Percentiles rank a stretch among this genome's conserved stretches.
Conservation (phyloP, 2,329 filamentous ascomycete species). For the Juglanconis sp. region DNA sequence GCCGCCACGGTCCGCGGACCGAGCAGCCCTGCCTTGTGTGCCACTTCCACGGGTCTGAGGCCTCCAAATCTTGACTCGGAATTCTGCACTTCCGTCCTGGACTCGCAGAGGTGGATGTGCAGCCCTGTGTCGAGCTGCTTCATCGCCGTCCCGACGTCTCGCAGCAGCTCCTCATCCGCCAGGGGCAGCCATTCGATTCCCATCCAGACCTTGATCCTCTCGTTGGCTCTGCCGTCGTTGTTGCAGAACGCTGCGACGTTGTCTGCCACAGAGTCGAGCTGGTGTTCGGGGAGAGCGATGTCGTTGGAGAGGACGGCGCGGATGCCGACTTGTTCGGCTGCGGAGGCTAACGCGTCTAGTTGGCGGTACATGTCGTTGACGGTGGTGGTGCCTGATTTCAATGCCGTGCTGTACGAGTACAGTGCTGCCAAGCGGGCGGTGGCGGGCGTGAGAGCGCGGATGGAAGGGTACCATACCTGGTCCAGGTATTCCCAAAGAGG, state of each 20-base stretch:
- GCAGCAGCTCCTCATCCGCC: slow-evolving; percentile 18
- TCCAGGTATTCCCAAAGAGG: slow-evolving; percentile 25
- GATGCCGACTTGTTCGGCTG: slow-evolving; percentile 22
- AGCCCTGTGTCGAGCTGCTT: slow-evolving; percentile 21
- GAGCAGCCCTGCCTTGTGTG: slow-evolving; percentile 21
- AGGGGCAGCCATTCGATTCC: slow-evolving; percentile 23
- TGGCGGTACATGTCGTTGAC: slow-evolving; percentile 27
- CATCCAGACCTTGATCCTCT: slow-evolving; percentile 22
- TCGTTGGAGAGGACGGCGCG: slow-evolving; percentile 22
- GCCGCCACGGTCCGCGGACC: slow-evolving; percentile 23
- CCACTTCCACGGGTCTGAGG: slow-evolving; percentile 21
- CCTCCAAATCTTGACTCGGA: slow-evolving; percentile 17
- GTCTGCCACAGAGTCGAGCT: slow-evolving; percentile 22
- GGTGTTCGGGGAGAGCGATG: slow-evolving; percentile 22
- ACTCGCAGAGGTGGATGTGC: slow-evolving; percentile 24
- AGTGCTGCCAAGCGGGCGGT: slow-evolving; percentile 16
- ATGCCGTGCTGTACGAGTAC: slow-evolving; percentile 21
- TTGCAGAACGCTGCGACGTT: slow-evolving; percentile 20
- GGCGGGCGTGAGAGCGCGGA: slow-evolving; percentile 20
- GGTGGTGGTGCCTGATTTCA: slow-evolving; percentile 22
- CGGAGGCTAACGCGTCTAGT: slow-evolving; percentile 18
- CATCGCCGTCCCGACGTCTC: slow-evolving; percentile 19
- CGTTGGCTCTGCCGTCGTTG: slow-evolving; percentile 17
- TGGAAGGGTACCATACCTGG: slow-evolving; percentile 23
- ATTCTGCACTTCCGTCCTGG: slow-evolving; percentile 19